Base-by-base conservation (phyloP, 768 basidiomycete species). In the Rhizopogon sp. region DNA sequence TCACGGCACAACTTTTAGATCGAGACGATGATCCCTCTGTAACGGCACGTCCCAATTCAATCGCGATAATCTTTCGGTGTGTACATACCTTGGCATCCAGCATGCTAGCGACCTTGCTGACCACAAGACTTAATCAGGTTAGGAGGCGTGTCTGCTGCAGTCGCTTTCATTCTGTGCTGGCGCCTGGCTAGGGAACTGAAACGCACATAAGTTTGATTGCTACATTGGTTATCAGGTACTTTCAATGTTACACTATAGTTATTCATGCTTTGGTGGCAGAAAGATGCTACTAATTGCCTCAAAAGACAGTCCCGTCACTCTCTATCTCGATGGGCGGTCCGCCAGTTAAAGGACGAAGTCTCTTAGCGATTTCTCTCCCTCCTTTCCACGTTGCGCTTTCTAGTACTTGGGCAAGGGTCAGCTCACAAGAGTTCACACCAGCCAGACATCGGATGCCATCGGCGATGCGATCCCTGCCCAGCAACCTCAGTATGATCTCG, bases 361-460 rank as follows among this genome's bases (percentile, higher is more conserved):
- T 70, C 66, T 85, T 88, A 3, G 96, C 96, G 39, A 98, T 90
- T 71, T 96, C 93, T 4, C 96, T 76, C 3, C 96, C 96, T 1
- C 93, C 93, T 65, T 95, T 96, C 96, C 96, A 99, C 0, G 94
- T 98, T 2, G 94, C 95, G 50, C 87, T 85, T 72, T 98, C 96
- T 35, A 99, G 75, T 0, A 98, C 84, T 67, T 98, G 96, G 0
- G 93, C 87, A 7, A 95, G 80, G 0, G 82, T 79, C 25, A 98
- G 77, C 44, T 84, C 74, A 1, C 76, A 73, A 2, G 68, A 60
- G 0, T 73, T 72, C 25, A 88, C 66, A 1, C 73, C 71, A 50
- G 91, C 74, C 57, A 82, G 76, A 51, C 66, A 61, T 43, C 90
- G 84, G 56, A 98, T 84, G 14, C 77, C 77, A 35, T 80, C 73